Evolutionary conservation across 2,329 filamentous ascomycete genomes (phyloP), one percentile per base, ranked within the genome.

Genomic region (Sordariomycetes sp.): DNA sequence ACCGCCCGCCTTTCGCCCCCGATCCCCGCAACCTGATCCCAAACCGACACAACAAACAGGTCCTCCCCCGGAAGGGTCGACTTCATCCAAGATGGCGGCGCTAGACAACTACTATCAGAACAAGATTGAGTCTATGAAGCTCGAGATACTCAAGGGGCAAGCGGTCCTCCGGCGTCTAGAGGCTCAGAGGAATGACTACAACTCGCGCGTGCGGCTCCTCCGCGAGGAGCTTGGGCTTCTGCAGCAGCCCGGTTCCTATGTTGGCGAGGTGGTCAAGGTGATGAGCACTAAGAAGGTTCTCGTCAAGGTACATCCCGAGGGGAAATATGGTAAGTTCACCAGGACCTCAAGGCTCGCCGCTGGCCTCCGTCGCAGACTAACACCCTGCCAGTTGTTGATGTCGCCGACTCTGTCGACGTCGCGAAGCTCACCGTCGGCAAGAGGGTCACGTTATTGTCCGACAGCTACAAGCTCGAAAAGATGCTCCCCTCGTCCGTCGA

Each of bases 81-180:
- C 39, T 35, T 39, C 36, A 51, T 22, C 35, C 48, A 52, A 35
- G 22, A 56, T 52, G 55, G 99, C 99, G 94, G 91, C 92, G 82
- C 89, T 99, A 76, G 94, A 97, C 75, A 95, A 88, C 75, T 99
- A 96, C 78, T 99, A 95, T 74, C 89, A 94, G 77, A 97, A 97
- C 81, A 99, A 99, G 81, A 97, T 97, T 76, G 94, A 99, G 89
- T 86, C 88, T 72, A 96, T 97, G 89, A 97, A 97, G 87, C 90
- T 99, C 72, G 92, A 99, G 83, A 99, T 99, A 71, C 92, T 99
- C 72, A 92, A 97, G 76, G 92, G 94, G 58, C 94, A 99, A 76
- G 92, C 94, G 58, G 90, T 96, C 59, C 80, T 99, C 61, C 87
- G 94, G 65, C 85, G 94, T 69, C 82, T 99, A 65, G 94, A 99